Base-by-base conservation (phyloP, 306 rosid species). In the Alnus rubra region DNA sequence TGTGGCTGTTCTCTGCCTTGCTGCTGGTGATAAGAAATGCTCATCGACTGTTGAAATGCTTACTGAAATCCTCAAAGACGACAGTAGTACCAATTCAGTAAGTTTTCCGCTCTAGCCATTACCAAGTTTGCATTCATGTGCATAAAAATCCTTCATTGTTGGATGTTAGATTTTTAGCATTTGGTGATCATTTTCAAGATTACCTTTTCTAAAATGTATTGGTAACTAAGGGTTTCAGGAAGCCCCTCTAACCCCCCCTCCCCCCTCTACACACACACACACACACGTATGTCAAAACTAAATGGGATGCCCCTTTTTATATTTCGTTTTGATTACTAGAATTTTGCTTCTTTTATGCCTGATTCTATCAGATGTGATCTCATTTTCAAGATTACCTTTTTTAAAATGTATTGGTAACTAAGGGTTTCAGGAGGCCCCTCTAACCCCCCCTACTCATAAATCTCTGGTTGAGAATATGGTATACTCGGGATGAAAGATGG, bases 1-100 rank as follows among this genome's bases (percentile, higher is more conserved):
- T 63, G 98, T 96, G 65, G 98, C 97, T 73, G 99, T 96, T 77
- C 90, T 96, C 73, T 91, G 99, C 86, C 98, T 96, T 86, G 97
- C 97, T 53, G 98, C 99, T 55, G 98, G 98, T 85, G 97, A 90
- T 85, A 83, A 88, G 73, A 88, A 91, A 83, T 96, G 93, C 82
- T 89, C 94, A 69, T 86, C 97, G 69, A 96, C 99, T 14, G 99
- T 96, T 62, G 83, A 83, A 80, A 93, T 96, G 99, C 99, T 96
- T 51, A 90, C 98, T 2, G 88, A 89, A 88, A 96, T 96, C 70
- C 98, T 96, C 74, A 91, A 85, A 83, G 93, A 88, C 74, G 96
- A 90, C 86, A 81, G 88, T 86, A 88, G 85, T 87, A 84, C 93
- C 67, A 93, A 93, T 81, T 91, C 99, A 5, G 99, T 96, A 84